Evolutionary conservation across 306 rosid genomes (phyloP).

Genomic region (Rubus idaeus): DNA sequence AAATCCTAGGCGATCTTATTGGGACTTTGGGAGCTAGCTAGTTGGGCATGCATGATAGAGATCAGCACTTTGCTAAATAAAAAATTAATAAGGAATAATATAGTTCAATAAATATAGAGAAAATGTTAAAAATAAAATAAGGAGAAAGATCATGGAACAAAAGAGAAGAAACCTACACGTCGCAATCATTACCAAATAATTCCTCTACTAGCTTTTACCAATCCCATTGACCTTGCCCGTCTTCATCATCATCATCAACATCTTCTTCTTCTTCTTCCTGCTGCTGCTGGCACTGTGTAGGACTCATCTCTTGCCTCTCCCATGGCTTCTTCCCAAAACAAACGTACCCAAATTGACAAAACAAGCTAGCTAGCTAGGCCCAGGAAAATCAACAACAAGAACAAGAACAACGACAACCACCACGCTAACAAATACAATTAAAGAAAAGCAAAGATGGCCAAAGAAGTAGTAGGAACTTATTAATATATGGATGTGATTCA

Average conservation of each 20-base stretch:
- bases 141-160: slow-evolving; percentile 26
- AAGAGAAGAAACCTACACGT: slow-evolving; percentile 48
- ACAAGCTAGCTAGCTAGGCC: background rate
- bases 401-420: background rate
- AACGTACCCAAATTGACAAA: slow-evolving; percentile 1
- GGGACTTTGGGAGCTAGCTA: background rate
- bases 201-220: slow-evolving; percentile 36
- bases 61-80: background rate
- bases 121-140: background rate
- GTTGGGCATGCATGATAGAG: background rate
- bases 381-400: background rate
- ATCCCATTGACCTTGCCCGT: slow-evolving; percentile 39
- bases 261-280: background rate
- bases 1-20: background rate
- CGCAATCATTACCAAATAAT: slow-evolving; percentile 64
- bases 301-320: slow-evolving; percentile 15
- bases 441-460: no score
- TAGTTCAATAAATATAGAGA: background rate
- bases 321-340: slow-evolving; percentile 6
- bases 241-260: background rate
- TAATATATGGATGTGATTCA: slow-evolving; percentile 22
- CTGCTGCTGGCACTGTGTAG: slow-evolving; percentile 11
- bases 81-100: background rate
- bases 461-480: no score
- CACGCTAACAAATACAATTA: background rate